Evolutionary conservation across 2,329 filamentous ascomycete genomes (phyloP), one percentile per base, ranked within the genome.

Genomic region (Fusarium compactum): DNA sequence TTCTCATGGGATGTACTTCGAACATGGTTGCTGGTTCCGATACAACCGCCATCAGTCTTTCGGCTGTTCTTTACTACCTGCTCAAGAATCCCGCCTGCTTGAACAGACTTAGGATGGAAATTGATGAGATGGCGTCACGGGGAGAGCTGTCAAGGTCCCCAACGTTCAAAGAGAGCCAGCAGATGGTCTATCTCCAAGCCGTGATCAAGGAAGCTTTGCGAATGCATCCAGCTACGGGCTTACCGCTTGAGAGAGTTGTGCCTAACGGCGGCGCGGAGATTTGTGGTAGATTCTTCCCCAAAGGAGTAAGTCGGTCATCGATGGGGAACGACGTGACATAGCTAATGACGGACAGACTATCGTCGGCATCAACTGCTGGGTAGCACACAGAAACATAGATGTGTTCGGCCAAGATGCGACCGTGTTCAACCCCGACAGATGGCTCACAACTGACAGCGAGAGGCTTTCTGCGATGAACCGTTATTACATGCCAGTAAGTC

Each of bases 1-100:
- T 75, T 22, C 53, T 75, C 1, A 55, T 69, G 11, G 69, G 72
- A 1, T 74, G 73, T 14, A 57, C 60, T 2, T 67, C 73, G 0
- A 75, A 75, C 1, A 75, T 75, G 69, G 69, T 74, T 1, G 73
- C 72, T 0, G 73, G 73, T 0, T 75, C 73, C 4, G 73, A 75
- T 6, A 75, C 73, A 0, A 75, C 73, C 0, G 73, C 73, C 0
- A 74, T 74, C 16, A 71, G 69, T 8, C 64, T 75, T 0, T 72
- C 69, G 0, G 71, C 73, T 3, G 58, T 72, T 20, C 11, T 75
- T 6, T 74, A 75, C 32, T 57, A 74, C 25, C 44, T 75, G 0
- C 51, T 75, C 0, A 71, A 62, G 25, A 60, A 62, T 3, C 69
- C 73, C 0, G 6, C 8, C 16, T 67, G 66, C 1, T 6, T 75